Evolutionary conservation across 2,329 filamentous ascomycete genomes (phyloP), one percentile per base, ranked within the genome.

Genomic region (Fusarium protoensiforme): DNA sequence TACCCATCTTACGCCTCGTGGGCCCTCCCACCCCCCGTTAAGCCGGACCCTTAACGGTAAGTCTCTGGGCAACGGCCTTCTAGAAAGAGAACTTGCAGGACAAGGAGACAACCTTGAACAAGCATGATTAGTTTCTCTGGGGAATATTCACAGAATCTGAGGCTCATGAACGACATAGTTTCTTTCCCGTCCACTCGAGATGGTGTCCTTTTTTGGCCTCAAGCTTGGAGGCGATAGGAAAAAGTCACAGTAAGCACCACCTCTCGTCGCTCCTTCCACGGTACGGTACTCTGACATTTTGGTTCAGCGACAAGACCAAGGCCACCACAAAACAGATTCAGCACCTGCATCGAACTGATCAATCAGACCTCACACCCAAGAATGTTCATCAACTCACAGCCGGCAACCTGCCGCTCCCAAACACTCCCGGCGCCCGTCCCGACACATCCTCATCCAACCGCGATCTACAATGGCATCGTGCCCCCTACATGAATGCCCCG

Each of bases 121-220:
- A 35, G 24, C 59, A 60, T 68, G 22, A 31, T 57, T 36, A 13
- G 14, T 33, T 16, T 31, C 56, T 71, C 43, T 36, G 29, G 18
- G 43, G 33, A 24, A 27, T 36, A 35, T 27, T 22, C 46, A 38
- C 14, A 39, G 61, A 63, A 43, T 16, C 58, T 22, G n/a, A 64
- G 51, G 61, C 70, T 72, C 61, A 72, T 73, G 71, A 64, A 69
- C 43, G 27, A 27, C 39, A 41, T 59, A 69, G 53, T 60, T 31
- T 38, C 18, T 57, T 54, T 58, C 33, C 18, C 43, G 60, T 54
- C 60, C 66, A 27, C 48, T 64, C 72, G 71, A 67, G 64, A 90
- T 90, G 89, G 88, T 90, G 24, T 89, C 89, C 3, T 88, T 90
- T 72, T 89, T 90, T 71, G 88, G 88, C 58, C 81, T 90, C 77